Percentiles rank a stretch among this genome's conserved stretches.
Conservation (phyloP, 2,329 filamentous ascomycete species). For the Monosporascus sp. region DNA sequence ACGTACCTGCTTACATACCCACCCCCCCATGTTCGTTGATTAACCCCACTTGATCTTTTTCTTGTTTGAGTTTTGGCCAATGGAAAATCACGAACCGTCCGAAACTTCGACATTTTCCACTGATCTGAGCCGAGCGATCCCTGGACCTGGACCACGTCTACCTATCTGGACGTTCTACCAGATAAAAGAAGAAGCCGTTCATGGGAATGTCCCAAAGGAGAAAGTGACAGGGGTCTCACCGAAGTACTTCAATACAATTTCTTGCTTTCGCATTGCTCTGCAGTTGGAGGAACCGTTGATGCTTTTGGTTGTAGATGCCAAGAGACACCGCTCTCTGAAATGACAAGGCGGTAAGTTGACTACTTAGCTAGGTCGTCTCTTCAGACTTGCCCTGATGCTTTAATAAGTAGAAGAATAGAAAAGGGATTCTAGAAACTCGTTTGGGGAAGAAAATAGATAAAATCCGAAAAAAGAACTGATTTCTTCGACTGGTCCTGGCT, state of each 20-base stretch:
- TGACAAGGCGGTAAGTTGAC: too few species aligned
- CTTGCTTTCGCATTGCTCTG: neutral
- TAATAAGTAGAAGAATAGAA: neutral
- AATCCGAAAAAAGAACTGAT: neutral
- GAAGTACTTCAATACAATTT: neutral
- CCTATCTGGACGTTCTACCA: neutral
- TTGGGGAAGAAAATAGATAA: neutral
- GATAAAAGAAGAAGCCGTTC: neutral
- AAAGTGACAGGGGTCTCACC: neutral
- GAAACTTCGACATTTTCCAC: conserved; percentile 8
- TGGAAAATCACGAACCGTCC: conserved; percentile 15
- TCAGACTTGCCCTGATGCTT: too few species aligned
- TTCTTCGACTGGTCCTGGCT: conserved; percentile 3
- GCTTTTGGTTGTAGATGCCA: too few species aligned
- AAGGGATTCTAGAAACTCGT: conserved; percentile 5
- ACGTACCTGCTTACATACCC: neutral
- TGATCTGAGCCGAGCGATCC: neutral
- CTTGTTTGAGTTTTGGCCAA: conserved; percentile 29
- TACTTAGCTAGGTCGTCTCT: too few species aligned
- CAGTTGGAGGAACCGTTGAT: neutral
- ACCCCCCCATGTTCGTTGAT: neutral
- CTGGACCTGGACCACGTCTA: neutral
- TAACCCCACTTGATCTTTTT: conserved; percentile 11
- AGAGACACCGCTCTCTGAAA: too few species aligned
- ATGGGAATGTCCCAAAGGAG: conserved; percentile 2